Base-by-base conservation (phyloP, 192 early-diverging fungal genomes). In the Rhizophagus prolifer region DNA sequence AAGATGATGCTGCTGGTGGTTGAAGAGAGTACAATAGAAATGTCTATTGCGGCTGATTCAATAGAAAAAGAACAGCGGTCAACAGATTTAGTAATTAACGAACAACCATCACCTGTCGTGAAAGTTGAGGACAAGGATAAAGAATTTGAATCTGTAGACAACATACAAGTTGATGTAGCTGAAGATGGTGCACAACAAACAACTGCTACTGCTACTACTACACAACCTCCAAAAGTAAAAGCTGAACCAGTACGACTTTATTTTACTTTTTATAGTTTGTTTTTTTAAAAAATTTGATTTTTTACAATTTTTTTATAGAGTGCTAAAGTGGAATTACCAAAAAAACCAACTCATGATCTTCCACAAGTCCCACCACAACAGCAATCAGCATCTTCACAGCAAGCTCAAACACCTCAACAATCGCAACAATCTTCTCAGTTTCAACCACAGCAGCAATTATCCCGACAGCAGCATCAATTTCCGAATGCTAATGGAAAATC, bases 401-500 rank as follows among this genome's bases (percentile, higher is more conserved):
- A 75, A 65, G 14, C 63, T 26, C 74, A 75, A 28, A 28, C 26
- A 41, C 8, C 58, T n/a, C 44, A 74, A 47, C 36, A 60, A 36
- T 61, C 21, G 44, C 74, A 75, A 75, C 59, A 75, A 4, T 46
- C 60, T 44, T 25, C 50, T 4, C 70, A 69, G 28, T 65, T 34
- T 65, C 63, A 65, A 26, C 34, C 63, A 34, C 63, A 70, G 13
- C 67, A 69, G 67, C 34, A 44, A 44, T 34, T 34, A 65, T n/a
- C 13, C 5, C 63, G 34, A 4, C 70, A 58, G 13, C 70, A 60
- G 16, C 72, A 74, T 36, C 72, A 74, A 28, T 58, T 26, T 58
- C 14, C 30, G 14, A 73, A 73, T 59, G 14, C 50, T 19, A 36
- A 41, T 12, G 63, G 74, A 16, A 75, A 75, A 44, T 5, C 61